Percentiles rank a stretch among this genome's conserved stretches.
Evolutionary conservation across 2,329 filamentous ascomycete genomes (phyloP).

Genomic region (Byssoonygena ceratinophila): DNA sequence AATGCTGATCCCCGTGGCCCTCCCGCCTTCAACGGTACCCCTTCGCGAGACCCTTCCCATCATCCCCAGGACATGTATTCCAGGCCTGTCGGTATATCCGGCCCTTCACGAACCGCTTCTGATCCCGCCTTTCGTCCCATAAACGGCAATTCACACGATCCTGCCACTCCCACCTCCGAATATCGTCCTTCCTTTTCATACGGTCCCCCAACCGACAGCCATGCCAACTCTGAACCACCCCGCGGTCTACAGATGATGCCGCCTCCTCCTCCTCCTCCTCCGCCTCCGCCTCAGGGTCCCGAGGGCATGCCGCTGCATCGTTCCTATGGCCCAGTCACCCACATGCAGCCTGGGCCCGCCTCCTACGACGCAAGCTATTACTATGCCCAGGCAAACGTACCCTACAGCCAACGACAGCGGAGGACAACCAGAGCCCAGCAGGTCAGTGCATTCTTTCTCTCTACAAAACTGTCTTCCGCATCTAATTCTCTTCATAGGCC

Average conservation of each 20-base stretch:
- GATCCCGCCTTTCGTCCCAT: constrained; percentile 7
- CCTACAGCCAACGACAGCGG: constrained; percentile 25
- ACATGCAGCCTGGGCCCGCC: constrained; percentile 23
- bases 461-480: too few relatives aligned
- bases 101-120: background rate
- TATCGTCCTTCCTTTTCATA: constrained; percentile 7
- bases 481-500: constrained; percentile 46
- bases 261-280: constrained; percentile 19
- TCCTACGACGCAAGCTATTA: constrained; percentile 28
- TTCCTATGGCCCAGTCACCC: constrained; percentile 14
- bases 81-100: constrained; percentile 10
- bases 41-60: constrained; percentile 22
- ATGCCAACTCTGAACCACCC: constrained; percentile 25
- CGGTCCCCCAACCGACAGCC: constrained; percentile 19
- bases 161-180: constrained; percentile 5
- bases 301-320: constrained; percentile 14
- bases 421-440: constrained; percentile 34
- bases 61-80: constrained; percentile 19
- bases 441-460: constrained; percentile 19
- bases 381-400: constrained; percentile 23
- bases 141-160: constrained; percentile 7
- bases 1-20: constrained; percentile 13
- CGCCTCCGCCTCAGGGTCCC: constrained; percentile 20
- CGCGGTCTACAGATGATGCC: constrained; percentile 24
- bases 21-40: constrained; percentile 21